A percentile compares a stretch with the other conserved stretches of the same genome.
These are phyloP conservation scores for Globisporangium yorkense DNA, from an alignment of 352 stramenopile genomes.

Conservation along the genomic window DNA sequence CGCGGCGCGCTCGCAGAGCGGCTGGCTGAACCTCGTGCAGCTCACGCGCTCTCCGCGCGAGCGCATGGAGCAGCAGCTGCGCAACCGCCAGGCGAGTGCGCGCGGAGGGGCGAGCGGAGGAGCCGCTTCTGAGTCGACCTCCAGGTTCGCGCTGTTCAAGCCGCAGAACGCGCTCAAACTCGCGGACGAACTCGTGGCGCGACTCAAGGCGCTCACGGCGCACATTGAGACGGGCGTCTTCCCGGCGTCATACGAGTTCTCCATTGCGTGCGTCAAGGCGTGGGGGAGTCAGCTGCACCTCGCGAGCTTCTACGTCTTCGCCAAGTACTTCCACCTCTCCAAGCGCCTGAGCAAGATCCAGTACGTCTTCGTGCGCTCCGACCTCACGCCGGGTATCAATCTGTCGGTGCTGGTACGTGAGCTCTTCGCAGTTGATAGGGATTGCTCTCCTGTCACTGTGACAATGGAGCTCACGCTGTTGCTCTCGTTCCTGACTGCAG, in stretches of 20 bases:
- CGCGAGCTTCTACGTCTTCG: constrained; percentile 70
- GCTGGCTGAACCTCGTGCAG: constrained; percentile 66
- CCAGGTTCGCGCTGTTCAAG: constrained; percentile 5
- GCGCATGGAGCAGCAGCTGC: constrained; percentile 75
- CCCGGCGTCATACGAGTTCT: constrained; percentile 56
- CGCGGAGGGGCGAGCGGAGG: background rate
- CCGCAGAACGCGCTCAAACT: constrained; percentile 19
- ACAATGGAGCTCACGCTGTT: background rate
- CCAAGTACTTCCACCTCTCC: constrained; percentile 59
- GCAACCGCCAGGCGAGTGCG: constrained; percentile 30
- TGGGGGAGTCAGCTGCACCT: constrained; percentile 57
- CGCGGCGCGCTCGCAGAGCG: constrained; percentile 45
- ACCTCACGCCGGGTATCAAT: constrained; percentile 50
- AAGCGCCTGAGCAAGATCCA: constrained; percentile 67
- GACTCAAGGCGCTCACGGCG: constrained; percentile 27
- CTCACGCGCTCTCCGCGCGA: constrained; percentile 60
- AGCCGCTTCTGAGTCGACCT: background rate
- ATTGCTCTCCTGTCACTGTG: background rate
- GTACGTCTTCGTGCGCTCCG: constrained; percentile 73
- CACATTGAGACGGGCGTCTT: constrained; percentile 42
- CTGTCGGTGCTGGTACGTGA: constrained; percentile 57
- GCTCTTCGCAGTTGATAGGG: background rate
- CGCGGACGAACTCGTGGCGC: constrained; percentile 39
- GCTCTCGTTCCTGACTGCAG: constrained; percentile 12
- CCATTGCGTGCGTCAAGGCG: constrained; percentile 32